These are phyloP conservation scores for Xylaria sp. DNA, from an alignment of 2,329 filamentous ascomycete genomes.

Conservation along the genomic window DNA sequence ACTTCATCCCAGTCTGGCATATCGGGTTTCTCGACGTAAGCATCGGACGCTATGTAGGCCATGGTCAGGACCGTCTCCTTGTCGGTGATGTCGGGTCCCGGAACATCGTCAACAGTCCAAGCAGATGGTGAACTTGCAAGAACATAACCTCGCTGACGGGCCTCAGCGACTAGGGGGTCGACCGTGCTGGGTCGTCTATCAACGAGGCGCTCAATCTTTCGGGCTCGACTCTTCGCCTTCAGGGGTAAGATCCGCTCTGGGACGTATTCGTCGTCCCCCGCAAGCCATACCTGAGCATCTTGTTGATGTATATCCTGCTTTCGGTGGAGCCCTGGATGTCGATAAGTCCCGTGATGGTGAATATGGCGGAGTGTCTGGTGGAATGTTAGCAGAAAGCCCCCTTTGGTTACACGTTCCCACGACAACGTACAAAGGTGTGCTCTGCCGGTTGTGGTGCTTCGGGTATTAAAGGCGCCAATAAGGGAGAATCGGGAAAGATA, in stretches of 20 bases:
- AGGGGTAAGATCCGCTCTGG: slow-evolving; percentile 57
- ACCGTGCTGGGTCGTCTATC: slow-evolving; percentile 78
- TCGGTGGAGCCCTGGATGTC: slow-evolving; percentile 76
- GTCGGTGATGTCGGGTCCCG: slow-evolving; percentile 81
- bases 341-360: slow-evolving; percentile 85
- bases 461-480: slow-evolving; percentile 43
- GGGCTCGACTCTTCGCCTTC: slow-evolving; percentile 63
- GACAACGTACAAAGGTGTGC: slow-evolving; percentile 55
- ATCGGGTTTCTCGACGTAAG: slow-evolving; percentile 76
- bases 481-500: slow-evolving; percentile 48
- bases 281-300: slow-evolving; percentile 64
- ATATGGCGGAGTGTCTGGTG: slow-evolving; percentile 74
- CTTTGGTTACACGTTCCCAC: background rate
- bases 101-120: slow-evolving; percentile 81
- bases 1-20: slow-evolving; percentile 84
- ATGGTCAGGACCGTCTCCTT: slow-evolving; percentile 82
- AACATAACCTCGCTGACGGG: slow-evolving; percentile 68
- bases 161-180: slow-evolving; percentile 75
- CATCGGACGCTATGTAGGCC: slow-evolving; percentile 86
- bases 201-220: slow-evolving; percentile 77
- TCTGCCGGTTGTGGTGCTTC: slow-evolving; percentile 53
- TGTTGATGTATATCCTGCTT: slow-evolving; percentile 68
- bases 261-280: slow-evolving; percentile 59
- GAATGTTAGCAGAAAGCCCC: slow-evolving; percentile 6
- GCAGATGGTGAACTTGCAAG: slow-evolving; percentile 70